Evolutionary conservation across 148 eudicot species (phyloP).

Genomic region (Cornus controversa): DNA sequence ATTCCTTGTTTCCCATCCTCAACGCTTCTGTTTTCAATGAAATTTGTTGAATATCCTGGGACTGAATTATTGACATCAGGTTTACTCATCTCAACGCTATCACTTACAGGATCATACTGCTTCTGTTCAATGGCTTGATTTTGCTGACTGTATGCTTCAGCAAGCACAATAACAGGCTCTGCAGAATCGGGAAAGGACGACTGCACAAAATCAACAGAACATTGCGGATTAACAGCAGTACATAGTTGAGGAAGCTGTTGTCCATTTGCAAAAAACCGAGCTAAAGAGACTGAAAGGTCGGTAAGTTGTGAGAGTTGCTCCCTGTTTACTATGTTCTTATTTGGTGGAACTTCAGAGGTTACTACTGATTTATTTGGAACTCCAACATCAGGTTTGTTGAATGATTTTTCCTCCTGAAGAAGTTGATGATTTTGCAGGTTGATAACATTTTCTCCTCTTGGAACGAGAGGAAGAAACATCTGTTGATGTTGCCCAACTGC

Average conservation of each 20-base stretch:
- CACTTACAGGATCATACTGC: constrained; percentile 15
- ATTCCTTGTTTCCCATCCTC: not conserved
- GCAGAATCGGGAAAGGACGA: not conserved
- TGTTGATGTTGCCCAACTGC: constrained; percentile 9
- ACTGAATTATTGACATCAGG: not conserved
- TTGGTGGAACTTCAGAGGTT: not conserved
- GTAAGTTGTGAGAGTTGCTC: constrained; percentile 12
- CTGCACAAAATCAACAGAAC: not conserved
- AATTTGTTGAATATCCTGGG: not conserved
- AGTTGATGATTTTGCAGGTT: not conserved
- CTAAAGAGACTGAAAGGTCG: constrained; percentile 5
- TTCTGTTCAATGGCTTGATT: not conserved
- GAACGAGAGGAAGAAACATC: not conserved
- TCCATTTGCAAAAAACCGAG: not conserved
- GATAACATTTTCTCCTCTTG: not conserved
- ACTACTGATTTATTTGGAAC: constrained; percentile 1
- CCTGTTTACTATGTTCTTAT: constrained; percentile 5
- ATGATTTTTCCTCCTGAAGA: constrained; percentile 6
- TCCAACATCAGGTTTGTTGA: constrained; percentile 2
- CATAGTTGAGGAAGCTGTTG: constrained; percentile 1
- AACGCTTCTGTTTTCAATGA: not conserved
- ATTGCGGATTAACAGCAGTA: constrained; percentile 9
- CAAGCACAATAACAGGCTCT: not conserved
- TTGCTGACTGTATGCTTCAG: not conserved
- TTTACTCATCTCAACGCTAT: constrained; percentile 7